Base-by-base conservation (phyloP, 2,329 filamentous ascomycete genomes). In the Penicillium sp. region DNA sequence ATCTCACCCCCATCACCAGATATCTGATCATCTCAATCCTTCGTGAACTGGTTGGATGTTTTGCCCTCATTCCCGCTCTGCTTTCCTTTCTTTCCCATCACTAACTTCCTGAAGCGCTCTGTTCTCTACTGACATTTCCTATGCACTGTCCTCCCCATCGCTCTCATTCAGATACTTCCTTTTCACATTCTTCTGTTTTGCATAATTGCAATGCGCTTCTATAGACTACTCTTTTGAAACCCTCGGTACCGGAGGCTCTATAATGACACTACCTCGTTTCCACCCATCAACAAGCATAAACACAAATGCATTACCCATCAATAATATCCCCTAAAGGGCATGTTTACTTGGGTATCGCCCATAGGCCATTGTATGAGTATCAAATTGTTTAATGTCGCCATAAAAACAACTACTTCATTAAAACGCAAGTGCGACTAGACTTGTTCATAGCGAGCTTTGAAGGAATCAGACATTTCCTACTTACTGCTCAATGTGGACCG, bases 191-290 rank as follows among this genome's bases (percentile, higher is more conserved):
- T 17, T 9, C 19, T 41, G 15, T 36, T 25, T 7, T n/a, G n/a
- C n/a, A n/a, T n/a, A n/a, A n/a, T n/a, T n/a, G n/a, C n/a, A n/a
- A n/a, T n/a, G n/a, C n/a, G n/a, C 17, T 28, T 9, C 19, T 29
- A 36, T 48, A 40, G 42, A 43, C 33, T 36, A 29, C 27, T 28
- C 31, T n/a, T 38, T 34, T 39, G 26, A 14, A 36, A n/a, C n/a
- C 36, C 27, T 11, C 28, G 25, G 29, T 28, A 33, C 30, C 9
- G 3, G 7, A 11, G 36, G 29, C 26, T 34, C 23, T 26, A 39
- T 35, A 36, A 36, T 36, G 36, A 28, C 21, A 39, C 2, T 14
- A 19, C 20, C 6, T 25, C 26, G 15, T 39, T 26, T 13, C n/a
- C n/a, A n/a, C n/a, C n/a, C n/a, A n/a, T n/a, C n/a, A n/a, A n/a